phyloP scores from a whole-genome alignment of 495 filamentous ascomycete genomes.

The Elaphomyces granulatus region DNA sequence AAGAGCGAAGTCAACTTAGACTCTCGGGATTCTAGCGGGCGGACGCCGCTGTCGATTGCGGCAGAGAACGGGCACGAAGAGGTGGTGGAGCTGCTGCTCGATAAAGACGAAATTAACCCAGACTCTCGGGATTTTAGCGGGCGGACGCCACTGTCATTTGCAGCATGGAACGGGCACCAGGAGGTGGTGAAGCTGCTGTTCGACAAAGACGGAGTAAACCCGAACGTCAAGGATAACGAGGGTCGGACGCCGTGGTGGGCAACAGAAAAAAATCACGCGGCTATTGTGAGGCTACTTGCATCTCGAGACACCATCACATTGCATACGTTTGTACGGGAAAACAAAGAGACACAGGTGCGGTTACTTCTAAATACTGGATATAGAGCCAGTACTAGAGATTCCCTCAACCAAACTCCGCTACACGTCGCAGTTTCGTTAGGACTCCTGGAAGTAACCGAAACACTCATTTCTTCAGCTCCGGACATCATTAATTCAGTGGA shows the following conservation, averaged over 20 bases:
- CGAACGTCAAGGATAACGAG: neutral
- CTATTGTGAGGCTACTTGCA: constrained; percentile 6
- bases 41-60: constrained; percentile 9
- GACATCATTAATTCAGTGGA: neutral
- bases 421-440: too few species aligned
- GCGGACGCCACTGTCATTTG: constrained; percentile 9
- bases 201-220: constrained; percentile 4
- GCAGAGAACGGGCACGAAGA: constrained; percentile 9
- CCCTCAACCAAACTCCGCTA: too few species aligned
- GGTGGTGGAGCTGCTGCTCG: constrained; percentile 8
- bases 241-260: constrained; percentile 13
- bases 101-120: constrained; percentile 3
- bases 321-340: neutral
- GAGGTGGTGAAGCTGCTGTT: constrained; percentile 5
- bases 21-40: constrained; percentile 6
- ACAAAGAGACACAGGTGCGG: neutral
- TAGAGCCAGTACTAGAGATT: too few species aligned
- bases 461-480: too few species aligned
- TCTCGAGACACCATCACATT: neutral
- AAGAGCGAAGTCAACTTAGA: constrained; percentile 3
- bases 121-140: constrained; percentile 6
- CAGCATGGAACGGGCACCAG: constrained; percentile 6
- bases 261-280: constrained; percentile 5
- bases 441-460: too few species aligned
- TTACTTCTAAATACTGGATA: constrained; percentile 1